Base-by-base conservation (phyloP, 495 filamentous ascomycete genomes). In the Xylaria grammica region DNA sequence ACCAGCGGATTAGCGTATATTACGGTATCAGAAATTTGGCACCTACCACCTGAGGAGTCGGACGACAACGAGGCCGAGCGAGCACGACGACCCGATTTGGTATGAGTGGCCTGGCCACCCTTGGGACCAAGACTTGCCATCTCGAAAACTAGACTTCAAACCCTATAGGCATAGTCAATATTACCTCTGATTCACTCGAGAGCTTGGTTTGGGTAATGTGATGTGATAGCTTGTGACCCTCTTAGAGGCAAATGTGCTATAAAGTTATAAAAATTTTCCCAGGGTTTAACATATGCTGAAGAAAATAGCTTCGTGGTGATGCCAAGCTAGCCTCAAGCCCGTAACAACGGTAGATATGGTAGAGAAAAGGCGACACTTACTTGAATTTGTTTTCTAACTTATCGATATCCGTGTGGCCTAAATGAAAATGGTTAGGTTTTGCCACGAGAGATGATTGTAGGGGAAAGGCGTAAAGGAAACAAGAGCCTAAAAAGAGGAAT, bases 31-130 rank as follows among this genome's bases (percentile, higher is more conserved):
- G 42, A 51, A 19, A 17, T 7, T 30, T 9, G 22, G 42, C 24
- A 51, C 58, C 27, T 11, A 54, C 60, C 60, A 46, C 60, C 60
- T 32, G 60, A 63, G 22, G 60, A 63, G 17, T 63, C 60, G 27
- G 60, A 63, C 1, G 60, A 63, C 20, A 63, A 38, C 1, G 60
- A 63, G 11, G 60, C 60, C 20, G 60, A 63, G 50, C 60, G 50
- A 32, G 60, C 19, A 22, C 60, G 60, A 38, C 60, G 60, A 20
- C 7, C 54, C 19, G 53, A 29, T n/a, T 27, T 57, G 46, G 48
- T 48, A 30, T 9, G 60, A 7, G 27, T 13, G 7, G 17, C 13
- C 13, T 50, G 44, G 17, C 45, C 45, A n/a, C 45, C 45, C 6
- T 26, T 24, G n/a, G 44, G 44, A 30, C 20, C 57, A 11, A 55